Evolutionary conservation across 352 stramenopile species (phyloP).

Genomic region (Pythium angustatum): DNA sequence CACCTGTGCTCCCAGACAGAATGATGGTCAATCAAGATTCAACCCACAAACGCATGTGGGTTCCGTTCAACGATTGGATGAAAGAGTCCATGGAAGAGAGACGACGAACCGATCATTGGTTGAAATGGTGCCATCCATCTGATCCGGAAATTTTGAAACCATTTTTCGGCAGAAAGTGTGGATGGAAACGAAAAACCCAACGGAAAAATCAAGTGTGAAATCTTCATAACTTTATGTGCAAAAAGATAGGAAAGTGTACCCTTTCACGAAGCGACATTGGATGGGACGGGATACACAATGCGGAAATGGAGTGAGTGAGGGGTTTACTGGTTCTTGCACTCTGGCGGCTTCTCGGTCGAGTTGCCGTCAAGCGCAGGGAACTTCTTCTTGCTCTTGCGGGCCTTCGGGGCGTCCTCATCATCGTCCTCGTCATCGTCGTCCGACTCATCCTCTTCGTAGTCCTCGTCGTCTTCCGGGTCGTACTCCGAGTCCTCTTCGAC

Average conservation of each 20-base stretch:
- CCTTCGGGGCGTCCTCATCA: conserved; percentile 54
- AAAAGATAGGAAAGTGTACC: conserved; percentile 22
- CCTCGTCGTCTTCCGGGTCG: conserved; percentile 73
- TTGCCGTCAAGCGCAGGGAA: conserved; percentile 68
- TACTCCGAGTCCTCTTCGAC: conserved; percentile 84
- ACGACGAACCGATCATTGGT: not conserved
- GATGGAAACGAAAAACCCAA: not conserved
- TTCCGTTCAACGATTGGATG: not conserved
- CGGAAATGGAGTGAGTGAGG: not conserved
- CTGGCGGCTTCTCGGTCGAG: conserved; percentile 81
- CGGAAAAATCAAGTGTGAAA: conserved; percentile 4
- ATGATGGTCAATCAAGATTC: conserved; percentile 7
- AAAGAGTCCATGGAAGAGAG: not conserved
- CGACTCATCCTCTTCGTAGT: conserved; percentile 58
- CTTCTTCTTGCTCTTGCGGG: conserved; percentile 71
- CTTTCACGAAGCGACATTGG: no score
- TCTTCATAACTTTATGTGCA: conserved; percentile 37
- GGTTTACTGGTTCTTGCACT: conserved; percentile 90
- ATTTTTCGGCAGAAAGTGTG: conserved; percentile 3
- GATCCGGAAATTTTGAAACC: conserved; percentile 7
- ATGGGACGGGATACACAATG: no score
- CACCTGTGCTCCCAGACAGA: not conserved
- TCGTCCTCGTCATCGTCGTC: conserved; percentile 69
- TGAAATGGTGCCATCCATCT: not conserved
- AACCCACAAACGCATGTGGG: not conserved